These are phyloP conservation scores for Jatropha curcas DNA, from an alignment of 345 rosid species.

Conservation along the genomic window DNA sequence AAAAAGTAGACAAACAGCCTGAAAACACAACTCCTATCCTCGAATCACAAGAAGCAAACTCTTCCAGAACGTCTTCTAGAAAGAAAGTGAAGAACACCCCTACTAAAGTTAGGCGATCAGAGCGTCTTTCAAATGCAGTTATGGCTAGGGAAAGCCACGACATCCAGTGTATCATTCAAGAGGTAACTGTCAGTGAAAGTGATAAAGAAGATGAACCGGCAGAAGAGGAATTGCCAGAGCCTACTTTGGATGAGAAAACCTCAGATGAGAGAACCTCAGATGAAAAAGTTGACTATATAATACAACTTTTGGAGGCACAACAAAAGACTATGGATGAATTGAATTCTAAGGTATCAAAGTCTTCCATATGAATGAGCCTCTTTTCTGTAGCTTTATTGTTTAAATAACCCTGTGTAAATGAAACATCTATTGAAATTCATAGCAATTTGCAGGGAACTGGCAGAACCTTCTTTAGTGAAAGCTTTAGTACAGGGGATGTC, in stretches of 20 bases:
- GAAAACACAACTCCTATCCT: constrained; percentile 15
- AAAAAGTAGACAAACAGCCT: constrained; percentile 13
- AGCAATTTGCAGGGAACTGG: constrained; percentile 8
- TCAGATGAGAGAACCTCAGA: constrained; percentile 19
- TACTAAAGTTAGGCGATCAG: constrained; percentile 37
- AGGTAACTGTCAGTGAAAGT: constrained; percentile 34
- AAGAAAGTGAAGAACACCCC: constrained; percentile 7
- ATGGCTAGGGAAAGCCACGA: constrained; percentile 15
- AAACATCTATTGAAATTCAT: neutral
- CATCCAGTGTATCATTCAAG: constrained; percentile 31
- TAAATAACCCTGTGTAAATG: neutral
- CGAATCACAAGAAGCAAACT: constrained; percentile 9
- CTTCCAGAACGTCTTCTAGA: neutral
- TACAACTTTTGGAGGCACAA: constrained; percentile 30
- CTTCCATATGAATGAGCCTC: neutral
- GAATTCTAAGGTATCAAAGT: constrained; percentile 26
- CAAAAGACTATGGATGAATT: constrained; percentile 17
- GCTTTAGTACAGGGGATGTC: constrained; percentile 18
- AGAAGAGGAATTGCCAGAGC: constrained; percentile 22
- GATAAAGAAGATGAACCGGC: constrained; percentile 38
- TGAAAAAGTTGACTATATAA: constrained; percentile 35
- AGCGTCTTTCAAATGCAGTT: constrained; percentile 32
- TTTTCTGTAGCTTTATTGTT: neutral
- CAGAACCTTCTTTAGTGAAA: constrained; percentile 13
- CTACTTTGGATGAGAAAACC: constrained; percentile 10